Evolutionary conservation across 306 rosid species (phyloP).

Genomic region (Ziziphus jujuba): DNA sequence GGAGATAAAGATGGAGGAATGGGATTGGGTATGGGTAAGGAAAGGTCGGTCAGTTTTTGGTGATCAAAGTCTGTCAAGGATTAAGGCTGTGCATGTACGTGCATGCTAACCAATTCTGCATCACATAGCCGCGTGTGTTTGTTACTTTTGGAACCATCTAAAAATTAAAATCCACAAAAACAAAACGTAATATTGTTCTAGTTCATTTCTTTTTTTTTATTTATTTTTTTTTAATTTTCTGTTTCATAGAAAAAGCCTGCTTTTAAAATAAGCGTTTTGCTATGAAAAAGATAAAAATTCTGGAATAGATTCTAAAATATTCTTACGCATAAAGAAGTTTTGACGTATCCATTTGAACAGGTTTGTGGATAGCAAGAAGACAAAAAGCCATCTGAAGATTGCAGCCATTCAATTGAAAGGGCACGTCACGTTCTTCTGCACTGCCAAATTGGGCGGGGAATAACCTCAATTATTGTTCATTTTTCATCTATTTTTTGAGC

Average conservation of each 20-base stretch:
- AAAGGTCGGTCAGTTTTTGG: neutral
- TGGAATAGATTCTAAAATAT: neutral
- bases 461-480: no score
- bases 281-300: no score
- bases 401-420: constrained; percentile 2
- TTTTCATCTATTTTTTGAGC: no score
- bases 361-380: no score
- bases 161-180: no score
- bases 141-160: no score
- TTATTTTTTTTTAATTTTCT: neutral
- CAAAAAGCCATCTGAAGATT: neutral
- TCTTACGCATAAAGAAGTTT: no score
- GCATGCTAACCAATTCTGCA: neutral
- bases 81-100: constrained; percentile 23
- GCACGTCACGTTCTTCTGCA: neutral
- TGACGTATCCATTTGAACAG: no score
- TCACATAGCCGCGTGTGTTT: neutral
- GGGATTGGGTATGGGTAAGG: neutral
- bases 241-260: no score
- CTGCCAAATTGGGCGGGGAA: neutral
- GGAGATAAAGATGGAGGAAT: neutral
- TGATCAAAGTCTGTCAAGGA: no score
- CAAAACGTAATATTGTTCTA: no score
- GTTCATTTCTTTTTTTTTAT: neutral
- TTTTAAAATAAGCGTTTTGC: no score